These are phyloP conservation scores for Vitis rupestris DNA, from an alignment of 164 flowering plant genomes.

Conservation along the genomic window DNA sequence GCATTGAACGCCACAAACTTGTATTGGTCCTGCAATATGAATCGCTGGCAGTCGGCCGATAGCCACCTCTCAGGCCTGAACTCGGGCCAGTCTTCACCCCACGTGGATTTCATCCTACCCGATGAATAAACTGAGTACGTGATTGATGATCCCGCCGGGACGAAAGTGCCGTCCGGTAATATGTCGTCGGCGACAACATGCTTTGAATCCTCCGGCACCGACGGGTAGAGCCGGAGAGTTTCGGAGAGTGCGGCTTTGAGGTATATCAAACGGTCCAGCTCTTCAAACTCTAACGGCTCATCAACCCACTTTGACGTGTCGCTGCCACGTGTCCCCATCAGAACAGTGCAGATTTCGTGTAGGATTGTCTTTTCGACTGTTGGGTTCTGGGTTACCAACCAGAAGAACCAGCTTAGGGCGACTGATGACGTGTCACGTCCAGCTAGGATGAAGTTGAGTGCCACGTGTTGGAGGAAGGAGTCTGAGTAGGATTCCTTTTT, in stretches of 20 bases:
- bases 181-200: slow-evolving; percentile 62
- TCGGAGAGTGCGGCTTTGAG: slow-evolving; percentile 69
- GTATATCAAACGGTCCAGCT: slow-evolving; percentile 54
- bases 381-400: slow-evolving; percentile 55
- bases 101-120: slow-evolving; percentile 54
- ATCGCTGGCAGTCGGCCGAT: slow-evolving; percentile 34
- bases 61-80: slow-evolving; percentile 68
- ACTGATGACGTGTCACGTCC: slow-evolving; percentile 85
- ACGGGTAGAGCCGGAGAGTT: slow-evolving; percentile 65
- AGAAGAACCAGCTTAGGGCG: slow-evolving; percentile 74
- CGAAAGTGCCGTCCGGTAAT: slow-evolving; percentile 69
- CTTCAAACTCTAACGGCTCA: slow-evolving; percentile 55
- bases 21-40: slow-evolving; percentile 40
- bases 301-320: slow-evolving; percentile 40
- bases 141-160: slow-evolving; percentile 66
- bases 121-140: slow-evolving; percentile 67
- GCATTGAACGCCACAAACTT: slow-evolving; percentile 84
- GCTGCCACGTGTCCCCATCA: slow-evolving; percentile 55
- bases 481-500: slow-evolving; percentile 64
- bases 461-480: slow-evolving; percentile 57
- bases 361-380: slow-evolving; percentile 43
- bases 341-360: slow-evolving; percentile 44
- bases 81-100: slow-evolving; percentile 71
- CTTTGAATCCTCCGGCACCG: slow-evolving; percentile 77
- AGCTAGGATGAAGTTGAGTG: slow-evolving; percentile 79